Base-by-base conservation (phyloP, 139 green algal species). In the Pseudopediastrum boryanum region DNA sequence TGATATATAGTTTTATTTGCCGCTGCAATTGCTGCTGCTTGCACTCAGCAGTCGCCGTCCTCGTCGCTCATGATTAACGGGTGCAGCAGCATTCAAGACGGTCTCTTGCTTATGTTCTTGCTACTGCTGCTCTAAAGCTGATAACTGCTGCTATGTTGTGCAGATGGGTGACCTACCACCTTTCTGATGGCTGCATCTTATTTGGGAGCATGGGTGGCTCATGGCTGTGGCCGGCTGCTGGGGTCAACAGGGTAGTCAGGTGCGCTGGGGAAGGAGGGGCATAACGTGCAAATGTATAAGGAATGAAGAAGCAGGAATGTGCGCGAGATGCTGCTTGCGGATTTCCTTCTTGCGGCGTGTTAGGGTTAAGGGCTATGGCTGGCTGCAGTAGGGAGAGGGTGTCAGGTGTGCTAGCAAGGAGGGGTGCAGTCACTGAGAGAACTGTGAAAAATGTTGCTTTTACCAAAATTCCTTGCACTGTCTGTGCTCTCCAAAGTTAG, bases 141-240 rank as follows among this genome's bases (percentile, higher is more conserved):
- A n/a, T n/a, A 36, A 29, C 62, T 44, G 10, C 58, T 85, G 44
- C 21, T 3, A 29, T 36, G 67, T 61, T 25, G 44, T 23, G 35
- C 78, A 92, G 85, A 71, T 90, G 90, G 89, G 90, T 95, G 2
- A 92, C 88, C 13, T 83, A 66, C 16, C 86, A 89, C 82, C 73
- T 89, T 29, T 75, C 86, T 12, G 87, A 92, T 75, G 89, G 89
- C 35, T 74, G 75, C 2, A 77, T 96, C 2, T 70, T 95, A 12
- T 94, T 87, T 36, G 90, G 90, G 8, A 90, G 90, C 44, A 94
- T 95, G 89, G 93, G 95, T 80, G 81, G 75, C 38, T 67, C 95
- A 31, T 95, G 91, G 83, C 71, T 97, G 59, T 97, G 93, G 93
- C 65, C 84, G 2, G 31, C 77, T 7, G 27, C 23, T 0, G 76